Percentiles rank a stretch among this genome's conserved stretches.
phyloP scores from a whole-genome alignment of 2,329 filamentous ascomycete species.

The Alternaria solani region DNA sequence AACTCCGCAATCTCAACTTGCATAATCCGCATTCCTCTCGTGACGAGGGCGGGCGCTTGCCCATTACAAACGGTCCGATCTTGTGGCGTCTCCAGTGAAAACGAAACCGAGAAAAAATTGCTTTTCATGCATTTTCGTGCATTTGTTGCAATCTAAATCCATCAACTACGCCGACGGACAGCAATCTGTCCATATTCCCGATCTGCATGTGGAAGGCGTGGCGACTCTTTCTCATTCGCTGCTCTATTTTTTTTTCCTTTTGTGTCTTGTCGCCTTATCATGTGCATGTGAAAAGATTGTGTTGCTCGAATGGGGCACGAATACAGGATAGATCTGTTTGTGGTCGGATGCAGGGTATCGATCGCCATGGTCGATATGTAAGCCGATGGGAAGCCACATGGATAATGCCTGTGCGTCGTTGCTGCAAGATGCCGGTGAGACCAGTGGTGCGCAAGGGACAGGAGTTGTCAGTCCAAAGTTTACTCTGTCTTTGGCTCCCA shows the following conservation, averaged over 20 bases:
- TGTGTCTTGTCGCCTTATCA: not conserved
- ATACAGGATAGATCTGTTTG: not conserved
- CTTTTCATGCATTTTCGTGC: constrained; percentile 4
- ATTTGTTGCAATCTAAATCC: constrained; percentile 5
- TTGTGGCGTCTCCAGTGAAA: not conserved
- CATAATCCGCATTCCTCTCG: constrained; percentile 1
- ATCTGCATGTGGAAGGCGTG: not conserved
- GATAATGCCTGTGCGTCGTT: not conserved
- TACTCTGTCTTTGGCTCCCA: not conserved
- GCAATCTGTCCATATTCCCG: not conserved
- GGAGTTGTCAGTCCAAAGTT: not conserved
- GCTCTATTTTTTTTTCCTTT: not conserved
- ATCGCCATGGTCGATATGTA: not conserved
- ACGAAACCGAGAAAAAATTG: not conserved
- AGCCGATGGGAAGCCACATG: not conserved
- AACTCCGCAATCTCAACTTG: constrained; percentile 2
- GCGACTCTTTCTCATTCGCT: not conserved
- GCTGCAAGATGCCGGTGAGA: constrained; percentile 1
- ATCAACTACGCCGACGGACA: constrained; percentile 1
- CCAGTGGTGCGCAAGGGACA: not conserved
- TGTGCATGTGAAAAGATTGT: not conserved
- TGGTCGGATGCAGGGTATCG: not conserved
- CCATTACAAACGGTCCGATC: constrained; percentile 6
- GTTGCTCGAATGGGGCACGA: not conserved
- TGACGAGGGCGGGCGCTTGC: constrained; percentile 1